Percentiles rank a stretch among this genome's conserved stretches.
phyloP scores from a whole-genome alignment of 768 basidiomycete genomes.

The Psilocybe sp. region DNA sequence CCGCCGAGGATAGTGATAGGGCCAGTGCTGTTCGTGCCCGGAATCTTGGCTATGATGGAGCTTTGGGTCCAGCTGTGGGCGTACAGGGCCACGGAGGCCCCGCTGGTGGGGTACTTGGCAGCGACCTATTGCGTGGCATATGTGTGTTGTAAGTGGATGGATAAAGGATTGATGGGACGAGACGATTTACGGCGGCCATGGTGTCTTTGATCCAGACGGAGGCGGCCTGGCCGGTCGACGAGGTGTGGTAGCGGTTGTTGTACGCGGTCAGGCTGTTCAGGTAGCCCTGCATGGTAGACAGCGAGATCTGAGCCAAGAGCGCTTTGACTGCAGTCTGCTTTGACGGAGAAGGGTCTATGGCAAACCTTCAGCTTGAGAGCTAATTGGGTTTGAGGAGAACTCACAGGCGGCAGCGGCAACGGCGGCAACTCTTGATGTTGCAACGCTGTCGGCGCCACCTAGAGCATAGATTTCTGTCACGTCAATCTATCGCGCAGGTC shows the following conservation, averaged over 20 bases:
- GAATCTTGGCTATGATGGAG: constrained; percentile 31
- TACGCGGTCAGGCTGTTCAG: constrained; percentile 29
- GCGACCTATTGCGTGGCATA: constrained; percentile 15
- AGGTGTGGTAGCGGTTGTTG: constrained; percentile 33
- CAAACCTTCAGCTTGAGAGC: background rate
- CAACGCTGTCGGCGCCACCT: constrained; percentile 4
- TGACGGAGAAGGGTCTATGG: constrained; percentile 22
- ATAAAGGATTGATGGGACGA: background rate
- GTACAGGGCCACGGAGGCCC: constrained; percentile 23
- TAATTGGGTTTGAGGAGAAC: background rate
- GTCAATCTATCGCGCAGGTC: constrained; percentile 30
- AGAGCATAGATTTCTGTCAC: constrained; percentile 29
- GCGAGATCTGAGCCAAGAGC: constrained; percentile 18
- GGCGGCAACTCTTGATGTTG: background rate
- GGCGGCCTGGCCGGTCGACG: constrained; percentile 27
- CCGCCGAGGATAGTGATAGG: constrained; percentile 35
- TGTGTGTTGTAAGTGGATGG: background rate
- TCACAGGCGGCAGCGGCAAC: background rate
- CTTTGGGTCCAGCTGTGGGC: constrained; percentile 29
- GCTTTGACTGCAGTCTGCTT: constrained; percentile 20
- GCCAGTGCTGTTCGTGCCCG: constrained; percentile 21
- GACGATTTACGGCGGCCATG: constrained; percentile 17
- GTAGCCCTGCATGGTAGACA: constrained; percentile 24
- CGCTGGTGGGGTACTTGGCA: constrained; percentile 16
- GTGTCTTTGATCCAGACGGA: constrained; percentile 30